Evolutionary conservation across 108 stramenopile genomes (phyloP), one percentile per base, ranked within the genome.

Genomic region (Parietichytrium sp.): DNA sequence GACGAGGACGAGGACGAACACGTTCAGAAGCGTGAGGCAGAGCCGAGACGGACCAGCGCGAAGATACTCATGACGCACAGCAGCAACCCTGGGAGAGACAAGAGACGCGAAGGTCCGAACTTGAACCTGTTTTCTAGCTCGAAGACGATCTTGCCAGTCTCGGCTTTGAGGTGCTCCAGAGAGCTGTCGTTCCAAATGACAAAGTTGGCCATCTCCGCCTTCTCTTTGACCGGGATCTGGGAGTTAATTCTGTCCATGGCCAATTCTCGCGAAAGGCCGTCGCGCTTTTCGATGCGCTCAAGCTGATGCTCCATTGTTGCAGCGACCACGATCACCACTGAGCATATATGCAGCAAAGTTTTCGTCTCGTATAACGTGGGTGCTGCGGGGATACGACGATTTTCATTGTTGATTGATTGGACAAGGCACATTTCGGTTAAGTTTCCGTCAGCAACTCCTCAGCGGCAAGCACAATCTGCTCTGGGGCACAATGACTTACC

Each of bases 181-280:
- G 61, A 25, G 13, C 33, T 42, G 3, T 72, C 61, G 61, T 72
- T 72, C n/a, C 38, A 25, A 27, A 72, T 72, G 33, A 72, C 61
- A 27, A 72, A 45, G 42, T 72, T 2, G 38, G 61, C 61, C 6
- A 10, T 33, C 38, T 10, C 33, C 2, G 20, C 20, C 42, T 72
- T 72, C 25, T 72, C 61, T 25, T 72, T 42, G 1, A 72, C 42
- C 23, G 61, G 61, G 38, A 72, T 72, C 33, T 72, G 61, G 13
- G 61, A 33, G 23, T 72, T 72, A 42, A 72, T 72, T 72, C 61
- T 33, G 20, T 72, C 61, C 33, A 72, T 36, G 61, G 61, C 61
- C 20, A 45, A 42, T 42, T 72, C 61, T 27, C 45, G 38, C 6
- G 61, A 18, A 1, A 72, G 42, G 6, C 61, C 61, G 3, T 72